Base-by-base conservation (phyloP, 257 asterid genomes). In the Marsdenia floribunda region DNA sequence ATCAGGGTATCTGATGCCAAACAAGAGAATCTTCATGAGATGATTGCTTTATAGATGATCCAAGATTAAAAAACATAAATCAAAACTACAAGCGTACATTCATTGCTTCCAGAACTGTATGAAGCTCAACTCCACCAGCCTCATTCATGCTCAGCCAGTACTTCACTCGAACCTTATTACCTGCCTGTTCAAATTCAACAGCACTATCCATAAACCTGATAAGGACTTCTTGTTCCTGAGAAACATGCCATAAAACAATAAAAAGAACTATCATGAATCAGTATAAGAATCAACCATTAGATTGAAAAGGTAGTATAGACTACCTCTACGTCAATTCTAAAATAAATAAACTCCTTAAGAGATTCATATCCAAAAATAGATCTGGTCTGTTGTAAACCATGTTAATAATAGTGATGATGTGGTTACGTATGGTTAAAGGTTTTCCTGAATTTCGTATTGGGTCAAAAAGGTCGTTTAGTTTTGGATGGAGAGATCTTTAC, bases 211-310 rank as follows among this genome's bases (percentile, higher is more conserved):
- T 76, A 79, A 77, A 85, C 89, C 83, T 85, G 87, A 89, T 59
- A 75, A 89, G 91, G 72, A 87, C 80, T 80, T 88, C 89, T 85
- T 89, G 98, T 80, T 90, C 85, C 99, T 95, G 87, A 93, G 90
- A 70, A 80, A 85, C 87, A 90, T 9, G 40, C 0, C 15, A 65
- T 14, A 37, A 19, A 3, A 75, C 87, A 89, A 87, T 65, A 83
- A 83, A 85, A 83, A 86, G 82, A 61, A 85, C 83, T 82, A 86
- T 85, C 85, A 88, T 68, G 73, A 83, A 80, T 82, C 74, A 72
- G 75, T 75, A 86, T 76, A 86, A 78, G 74, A 54, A 82, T 77
- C 78, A 79, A 68, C 82, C 60, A 4, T 59, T 58, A 63, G 68
- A 53, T 29, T 53, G 76, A 46, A 57, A 10, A 40, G 5, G 1